Percentiles rank a stretch among this genome's conserved stretches.
phyloP scores from a whole-genome alignment of 805 yeast genomes.

The Debaryomyces castellii region DNA sequence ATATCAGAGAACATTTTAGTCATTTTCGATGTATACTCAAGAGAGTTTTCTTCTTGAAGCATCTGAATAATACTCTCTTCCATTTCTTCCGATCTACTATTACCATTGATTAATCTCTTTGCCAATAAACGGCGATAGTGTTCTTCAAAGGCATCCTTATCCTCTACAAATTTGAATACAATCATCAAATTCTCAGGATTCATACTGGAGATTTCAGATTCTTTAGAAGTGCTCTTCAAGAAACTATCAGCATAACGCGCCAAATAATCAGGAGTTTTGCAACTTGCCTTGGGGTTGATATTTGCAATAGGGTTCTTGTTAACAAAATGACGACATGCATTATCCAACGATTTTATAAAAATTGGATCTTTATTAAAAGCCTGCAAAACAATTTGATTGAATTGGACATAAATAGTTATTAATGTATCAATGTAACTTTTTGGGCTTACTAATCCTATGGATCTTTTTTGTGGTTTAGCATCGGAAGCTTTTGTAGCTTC shows the following conservation, averaged over 20 bases:
- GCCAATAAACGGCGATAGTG: conserved; percentile 89
- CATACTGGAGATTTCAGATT: conserved; percentile 69
- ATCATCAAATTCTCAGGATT: conserved; percentile 82
- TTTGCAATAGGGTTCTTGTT: conserved; percentile 81
- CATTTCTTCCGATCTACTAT: conserved; percentile 79
- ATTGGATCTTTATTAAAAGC: conserved; percentile 75
- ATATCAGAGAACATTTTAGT: conserved; percentile 96
- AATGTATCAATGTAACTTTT: conserved; percentile 77
- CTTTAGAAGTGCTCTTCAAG: conserved; percentile 73
- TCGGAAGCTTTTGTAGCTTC: conserved; percentile 10
- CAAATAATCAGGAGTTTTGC: conserved; percentile 89
- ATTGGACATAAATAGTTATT: conserved; percentile 66
- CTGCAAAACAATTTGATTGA: conserved; percentile 57
- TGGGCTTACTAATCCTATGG: conserved; percentile 54
- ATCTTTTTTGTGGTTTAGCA: conserved; percentile 16
- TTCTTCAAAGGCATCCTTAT: conserved; percentile 92
- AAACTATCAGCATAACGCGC: conserved; percentile 87
- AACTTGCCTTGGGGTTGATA: conserved; percentile 53
- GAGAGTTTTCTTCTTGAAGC: conserved; percentile 83
- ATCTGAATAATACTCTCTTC: conserved; percentile 85
- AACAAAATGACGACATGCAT: conserved; percentile 82
- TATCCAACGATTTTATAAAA: conserved; percentile 84
- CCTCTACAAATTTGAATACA: conserved; percentile 83
- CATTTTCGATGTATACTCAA: conserved; percentile 90
- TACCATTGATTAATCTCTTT: conserved; percentile 81